These are phyloP conservation scores for Haplosporangium gracile DNA, from an alignment of 192 early-diverging fungal genomes.

Conservation along the genomic window DNA sequence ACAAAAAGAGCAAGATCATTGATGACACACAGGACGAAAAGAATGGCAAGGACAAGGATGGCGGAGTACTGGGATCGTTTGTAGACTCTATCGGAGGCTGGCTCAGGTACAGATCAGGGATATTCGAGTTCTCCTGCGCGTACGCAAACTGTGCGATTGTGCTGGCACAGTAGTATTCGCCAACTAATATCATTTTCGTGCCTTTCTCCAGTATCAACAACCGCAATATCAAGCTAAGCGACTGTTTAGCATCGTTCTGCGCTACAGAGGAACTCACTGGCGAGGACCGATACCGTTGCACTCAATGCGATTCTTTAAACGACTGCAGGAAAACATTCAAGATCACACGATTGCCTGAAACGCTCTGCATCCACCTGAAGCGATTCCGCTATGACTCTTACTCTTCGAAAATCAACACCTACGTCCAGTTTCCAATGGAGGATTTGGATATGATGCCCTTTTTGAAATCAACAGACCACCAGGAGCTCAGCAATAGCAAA, in stretches of 20 bases:
- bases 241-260: conserved; percentile 57
- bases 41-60: conserved; percentile 34
- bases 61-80: conserved; percentile 36
- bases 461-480: conserved; percentile 43
- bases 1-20: conserved; percentile 57
- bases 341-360: conserved; percentile 55
- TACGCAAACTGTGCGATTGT: no score
- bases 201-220: conserved; percentile 27
- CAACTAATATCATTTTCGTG: no score
- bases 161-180: no score
- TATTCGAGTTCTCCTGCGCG: neutral
- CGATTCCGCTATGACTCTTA: conserved; percentile 56
- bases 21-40: conserved; percentile 28
- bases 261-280: conserved; percentile 59
- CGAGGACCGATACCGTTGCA: conserved; percentile 54
- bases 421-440: conserved; percentile 61
- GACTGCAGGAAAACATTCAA: conserved; percentile 55
- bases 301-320: conserved; percentile 50
- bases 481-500: conserved; percentile 40
- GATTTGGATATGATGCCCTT: conserved; percentile 59
- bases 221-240: conserved; percentile 50
- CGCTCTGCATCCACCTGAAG: conserved; percentile 58
- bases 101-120: conserved; percentile 33
- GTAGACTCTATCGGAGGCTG: conserved; percentile 45
- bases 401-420: conserved; percentile 59